A percentile compares a stretch with the other conserved stretches of the same genome.
Evolutionary conservation across 352 stramenopile genomes (phyloP).

Genomic region (Phytophthora tubulina): DNA sequence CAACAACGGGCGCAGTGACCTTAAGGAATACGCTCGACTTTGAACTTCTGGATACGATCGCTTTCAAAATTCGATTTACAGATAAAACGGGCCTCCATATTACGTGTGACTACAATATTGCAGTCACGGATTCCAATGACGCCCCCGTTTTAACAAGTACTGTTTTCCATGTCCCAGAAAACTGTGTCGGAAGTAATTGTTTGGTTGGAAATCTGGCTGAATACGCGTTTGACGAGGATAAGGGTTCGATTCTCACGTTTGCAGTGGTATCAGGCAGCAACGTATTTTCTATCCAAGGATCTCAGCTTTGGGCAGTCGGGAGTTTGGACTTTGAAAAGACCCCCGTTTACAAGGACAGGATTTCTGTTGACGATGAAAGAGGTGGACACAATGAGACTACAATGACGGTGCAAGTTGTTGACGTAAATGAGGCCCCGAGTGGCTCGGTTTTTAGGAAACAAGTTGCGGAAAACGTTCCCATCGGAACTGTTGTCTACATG

Average conservation of each 20-base stretch:
- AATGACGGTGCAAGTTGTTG: constrained; percentile 40
- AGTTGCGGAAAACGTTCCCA: constrained; percentile 49
- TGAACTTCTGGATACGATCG: constrained; percentile 48
- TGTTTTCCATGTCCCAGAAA: constrained; percentile 61
- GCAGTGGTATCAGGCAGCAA: constrained; percentile 18
- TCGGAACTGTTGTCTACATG: constrained; percentile 35
- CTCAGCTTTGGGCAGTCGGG: constrained; percentile 28
- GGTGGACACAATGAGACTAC: constrained; percentile 20
- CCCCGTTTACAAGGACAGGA: constrained; percentile 33
- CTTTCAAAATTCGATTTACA: constrained; percentile 54
- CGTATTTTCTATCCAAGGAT: constrained; percentile 25
- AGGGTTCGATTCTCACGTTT: constrained; percentile 45
- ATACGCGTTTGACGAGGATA: constrained; percentile 63
- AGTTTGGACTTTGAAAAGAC: constrained; percentile 30
- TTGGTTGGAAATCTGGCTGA: constrained; percentile 49
- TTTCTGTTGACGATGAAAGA: constrained; percentile 38
- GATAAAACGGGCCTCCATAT: constrained; percentile 50
- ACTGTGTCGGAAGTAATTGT: constrained; percentile 54
- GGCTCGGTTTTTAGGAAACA: constrained; percentile 36
- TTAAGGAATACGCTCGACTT: constrained; percentile 48
- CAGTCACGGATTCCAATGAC: constrained; percentile 59
- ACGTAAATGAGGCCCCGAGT: constrained; percentile 46
- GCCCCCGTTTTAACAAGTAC: constrained; percentile 44
- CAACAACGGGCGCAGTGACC: constrained; percentile 30
- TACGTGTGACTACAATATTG: constrained; percentile 56